Evolutionary conservation across 305 asterid species (phyloP), one percentile per base, ranked within the genome.

Genomic region (Caryopteris hybrid): DNA sequence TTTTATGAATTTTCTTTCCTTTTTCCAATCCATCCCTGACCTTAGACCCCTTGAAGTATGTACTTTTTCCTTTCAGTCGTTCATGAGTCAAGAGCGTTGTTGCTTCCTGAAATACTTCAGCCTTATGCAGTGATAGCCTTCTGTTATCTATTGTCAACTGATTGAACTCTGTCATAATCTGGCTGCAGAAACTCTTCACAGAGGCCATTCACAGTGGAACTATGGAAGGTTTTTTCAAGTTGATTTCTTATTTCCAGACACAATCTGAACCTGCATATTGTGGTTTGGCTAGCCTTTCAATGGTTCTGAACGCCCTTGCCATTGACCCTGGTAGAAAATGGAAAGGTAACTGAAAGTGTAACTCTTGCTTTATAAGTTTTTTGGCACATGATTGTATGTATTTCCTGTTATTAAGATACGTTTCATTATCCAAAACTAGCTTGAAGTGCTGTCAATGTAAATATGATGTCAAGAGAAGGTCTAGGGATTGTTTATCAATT

Each of bases 261-360:
- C 99, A 94, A 65, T 94, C 99, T 53, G 99, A 94, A 78, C 98
- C 99, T 74, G 93, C 99, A 58, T 94, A 83, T 72, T 94, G 99
- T 78, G 99, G 99, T 55, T 74, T 94, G 84, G 98, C 99, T 72
- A 91, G 96, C 82, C 93, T 94, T 75, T 86, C 98, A 29, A 86
- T 94, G 99, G 95, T 94, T 70, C 79, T 91, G 83, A 94, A 94
- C 71, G 97, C 99, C 59, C 99, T 94, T 54, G 85, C 98, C 59
- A 89, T 94, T 66, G 99, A 94, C 77, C 99, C 99, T 1, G 86
- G 98, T 63, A 77, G 92, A 84, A 94, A 88, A 75, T 94, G 99
- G 99, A 94, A 94, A 87, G 99, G 99, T 94, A 74, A 69, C 11
- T 52, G 14, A 46, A 53, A 60, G 59, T 25, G 8, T 47, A 52